phyloP scores from a whole-genome alignment of 768 basidiomycete species.

The Russula olivacea region DNA sequence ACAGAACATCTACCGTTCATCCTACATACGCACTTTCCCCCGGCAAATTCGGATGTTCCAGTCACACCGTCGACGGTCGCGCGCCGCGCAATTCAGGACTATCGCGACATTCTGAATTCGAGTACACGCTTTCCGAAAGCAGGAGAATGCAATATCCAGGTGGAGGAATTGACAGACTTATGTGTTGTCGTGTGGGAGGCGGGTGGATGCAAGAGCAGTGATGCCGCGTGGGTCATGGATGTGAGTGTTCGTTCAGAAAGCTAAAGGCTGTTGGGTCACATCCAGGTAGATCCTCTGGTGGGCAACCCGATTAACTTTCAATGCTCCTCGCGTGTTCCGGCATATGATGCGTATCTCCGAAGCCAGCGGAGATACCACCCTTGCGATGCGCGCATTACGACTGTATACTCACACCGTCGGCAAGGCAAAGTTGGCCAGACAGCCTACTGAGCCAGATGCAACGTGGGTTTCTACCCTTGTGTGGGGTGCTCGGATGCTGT shows the following conservation, averaged over 20 bases:
- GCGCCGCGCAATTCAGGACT: conserved; percentile 62
- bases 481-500: conserved; percentile 74
- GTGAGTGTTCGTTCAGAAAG: conserved; percentile 40
- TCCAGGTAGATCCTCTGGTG: conserved; percentile 74
- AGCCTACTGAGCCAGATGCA: conserved; percentile 57
- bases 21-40: conserved; percentile 3
- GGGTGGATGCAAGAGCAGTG: conserved; percentile 54
- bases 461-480: conserved; percentile 75
- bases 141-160: conserved; percentile 68
- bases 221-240: conserved; percentile 76
- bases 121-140: conserved; percentile 77
- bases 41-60: conserved; percentile 24
- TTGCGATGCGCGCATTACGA: conserved; percentile 69
- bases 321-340: conserved; percentile 77
- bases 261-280: neutral
- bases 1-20: conserved; percentile 6
- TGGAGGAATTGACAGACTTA: conserved; percentile 79
- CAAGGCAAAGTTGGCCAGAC: conserved; percentile 67
- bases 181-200: conserved; percentile 80
- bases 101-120: conserved; percentile 58
- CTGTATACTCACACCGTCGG: conserved; percentile 81
- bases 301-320: conserved; percentile 91
- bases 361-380: conserved; percentile 49
- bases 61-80: conserved; percentile 52
- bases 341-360: conserved; percentile 76